A percentile compares a stretch with the other conserved stretches of the same genome.
These are phyloP conservation scores for Capsella rubella DNA, from an alignment of 441 rosid genomes.

Conservation along the genomic window DNA sequence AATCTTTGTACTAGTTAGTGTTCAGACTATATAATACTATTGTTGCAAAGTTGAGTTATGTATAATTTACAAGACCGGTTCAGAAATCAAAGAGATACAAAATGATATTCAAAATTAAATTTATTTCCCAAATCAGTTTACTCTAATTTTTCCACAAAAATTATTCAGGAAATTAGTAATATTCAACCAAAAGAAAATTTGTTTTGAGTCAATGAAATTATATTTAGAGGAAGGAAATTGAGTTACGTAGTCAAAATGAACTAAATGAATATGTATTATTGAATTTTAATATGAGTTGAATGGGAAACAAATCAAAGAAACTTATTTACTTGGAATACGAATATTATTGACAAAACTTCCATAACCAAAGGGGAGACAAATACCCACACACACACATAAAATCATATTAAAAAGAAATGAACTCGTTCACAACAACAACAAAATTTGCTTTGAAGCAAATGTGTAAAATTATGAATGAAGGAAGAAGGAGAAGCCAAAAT, in stretches of 20 bases:
- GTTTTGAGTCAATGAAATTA: slow-evolving; percentile 5
- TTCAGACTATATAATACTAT: neutral
- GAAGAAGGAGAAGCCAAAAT: slow-evolving; percentile 7
- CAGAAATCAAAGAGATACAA: neutral
- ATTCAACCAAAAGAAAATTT: neutral
- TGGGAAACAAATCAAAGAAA: neutral
- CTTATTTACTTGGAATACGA: slow-evolving; percentile 4
- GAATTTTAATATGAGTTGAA: neutral
- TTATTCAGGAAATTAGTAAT: neutral
- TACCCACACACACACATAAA: neutral
- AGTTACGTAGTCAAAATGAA: slow-evolving; percentile 21
- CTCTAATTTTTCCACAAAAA: neutral
- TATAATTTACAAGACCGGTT: neutral
- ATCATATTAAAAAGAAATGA: slow-evolving; percentile 1
- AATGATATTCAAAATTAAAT: neutral
- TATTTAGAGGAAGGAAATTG: neutral
- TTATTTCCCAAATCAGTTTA: neutral
- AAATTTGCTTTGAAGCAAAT: neutral
- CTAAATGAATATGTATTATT: slow-evolving; percentile 20
- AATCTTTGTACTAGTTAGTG: neutral
- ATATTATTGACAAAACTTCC: neutral
- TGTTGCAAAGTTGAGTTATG: neutral
- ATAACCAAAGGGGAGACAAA: neutral
- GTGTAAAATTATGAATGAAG: neutral
- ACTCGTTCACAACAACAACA: slow-evolving; percentile 19